These are phyloP conservation scores for Xylaria castorea DNA, from an alignment of 495 filamentous ascomycete species.

Conservation along the genomic window DNA sequence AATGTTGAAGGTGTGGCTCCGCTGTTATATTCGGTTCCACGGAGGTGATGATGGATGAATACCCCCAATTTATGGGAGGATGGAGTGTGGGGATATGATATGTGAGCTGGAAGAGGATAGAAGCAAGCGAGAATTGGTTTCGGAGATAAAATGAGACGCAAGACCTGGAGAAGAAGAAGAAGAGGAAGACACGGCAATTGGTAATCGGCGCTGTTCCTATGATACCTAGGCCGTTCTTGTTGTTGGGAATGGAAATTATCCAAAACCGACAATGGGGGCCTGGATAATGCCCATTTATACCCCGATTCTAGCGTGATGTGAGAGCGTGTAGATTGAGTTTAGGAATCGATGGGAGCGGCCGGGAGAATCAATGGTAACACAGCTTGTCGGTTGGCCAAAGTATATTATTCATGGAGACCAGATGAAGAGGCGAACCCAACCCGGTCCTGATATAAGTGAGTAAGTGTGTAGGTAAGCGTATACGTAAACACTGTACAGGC, in stretches of 20 bases:
- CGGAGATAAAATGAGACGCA: background rate
- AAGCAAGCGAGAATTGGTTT: conserved; percentile 1
- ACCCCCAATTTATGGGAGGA: conserved; percentile 2
- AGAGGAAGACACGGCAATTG: conserved; percentile 1
- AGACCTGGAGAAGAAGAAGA: background rate
- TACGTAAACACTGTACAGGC: background rate
- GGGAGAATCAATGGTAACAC: background rate
- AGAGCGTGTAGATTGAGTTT: background rate
- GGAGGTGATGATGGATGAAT: conserved; percentile 28
- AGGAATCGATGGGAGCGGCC: conserved; percentile 2
- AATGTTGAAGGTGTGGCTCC: background rate
- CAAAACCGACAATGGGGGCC: conserved; percentile 5
- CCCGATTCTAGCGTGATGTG: background rate
- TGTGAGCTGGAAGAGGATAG: background rate
- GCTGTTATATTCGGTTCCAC: conserved; percentile 7
- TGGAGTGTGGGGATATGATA: background rate
- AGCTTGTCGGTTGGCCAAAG: conserved; percentile 5
- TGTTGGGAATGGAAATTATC: background rate
- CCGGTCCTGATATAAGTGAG: background rate
- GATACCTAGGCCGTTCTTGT: background rate
- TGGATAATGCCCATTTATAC: conserved; percentile 17
- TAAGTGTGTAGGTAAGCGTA: conserved; percentile 2
- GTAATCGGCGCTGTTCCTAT: background rate
- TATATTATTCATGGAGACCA: background rate
- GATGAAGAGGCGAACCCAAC: background rate